Conservation (phyloP, 352 stramenopile genomes). For the Phytophthora melonis region DNA sequence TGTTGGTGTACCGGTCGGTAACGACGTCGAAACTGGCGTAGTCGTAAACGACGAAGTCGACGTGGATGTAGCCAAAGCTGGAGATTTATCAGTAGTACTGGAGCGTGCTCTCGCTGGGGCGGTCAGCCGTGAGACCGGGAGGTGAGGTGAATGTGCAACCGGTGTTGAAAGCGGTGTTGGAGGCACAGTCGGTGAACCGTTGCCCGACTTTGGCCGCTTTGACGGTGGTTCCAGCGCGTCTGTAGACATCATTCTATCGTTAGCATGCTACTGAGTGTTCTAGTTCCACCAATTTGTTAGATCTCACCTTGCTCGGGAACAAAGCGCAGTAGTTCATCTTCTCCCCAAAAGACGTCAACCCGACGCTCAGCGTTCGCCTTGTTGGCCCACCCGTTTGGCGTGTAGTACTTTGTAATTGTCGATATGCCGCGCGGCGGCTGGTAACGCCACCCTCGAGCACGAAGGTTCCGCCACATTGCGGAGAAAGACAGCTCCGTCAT, state of each 20-base stretch:
- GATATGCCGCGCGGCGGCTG: not conserved
- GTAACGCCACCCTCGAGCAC: not conserved
- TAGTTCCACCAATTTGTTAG: not conserved
- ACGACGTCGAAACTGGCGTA: too few relatives aligned
- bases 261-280: not conserved
- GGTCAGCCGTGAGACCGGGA: too few relatives aligned
- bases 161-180: too few relatives aligned
- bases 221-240: not conserved
- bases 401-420: not conserved
- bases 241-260: not conserved
- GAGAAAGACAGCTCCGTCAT: not conserved
- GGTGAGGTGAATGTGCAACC: too few relatives aligned
- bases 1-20: too few relatives aligned
- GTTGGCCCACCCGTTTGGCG: not conserved
- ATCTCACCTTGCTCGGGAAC: not conserved
- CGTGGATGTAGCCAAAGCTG: too few relatives aligned
- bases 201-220: not conserved
- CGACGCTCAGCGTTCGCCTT: not conserved
- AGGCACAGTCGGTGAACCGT: too few relatives aligned
- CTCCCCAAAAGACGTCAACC: not conserved
- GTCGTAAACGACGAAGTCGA: too few relatives aligned
- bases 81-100: too few relatives aligned
- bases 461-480: not conserved
- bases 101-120: too few relatives aligned
- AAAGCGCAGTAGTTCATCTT: not conserved